These are phyloP conservation scores for Fraxinus floribunda DNA, from an alignment of 305 asterid genomes.

Conservation along the genomic window DNA sequence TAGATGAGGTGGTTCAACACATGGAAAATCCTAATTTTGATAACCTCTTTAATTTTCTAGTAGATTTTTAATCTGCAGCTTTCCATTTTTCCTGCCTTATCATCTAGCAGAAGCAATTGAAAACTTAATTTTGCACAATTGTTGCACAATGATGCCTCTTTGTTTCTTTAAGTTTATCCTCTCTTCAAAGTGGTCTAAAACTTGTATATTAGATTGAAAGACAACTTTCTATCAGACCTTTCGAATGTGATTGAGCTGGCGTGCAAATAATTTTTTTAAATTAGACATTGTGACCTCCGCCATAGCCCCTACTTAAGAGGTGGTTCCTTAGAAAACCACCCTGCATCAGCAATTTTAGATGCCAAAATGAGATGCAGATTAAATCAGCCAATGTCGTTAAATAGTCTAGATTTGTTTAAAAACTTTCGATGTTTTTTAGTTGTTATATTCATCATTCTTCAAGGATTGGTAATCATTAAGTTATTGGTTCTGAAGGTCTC, in stretches of 20 bases:
- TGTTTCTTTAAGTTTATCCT: background rate
- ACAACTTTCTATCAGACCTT: background rate
- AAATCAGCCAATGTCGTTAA: constrained; percentile 16
- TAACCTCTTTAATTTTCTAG: too few species aligned
- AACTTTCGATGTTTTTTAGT: background rate
- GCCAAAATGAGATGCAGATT: constrained; percentile 14
- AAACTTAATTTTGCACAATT: too few species aligned
- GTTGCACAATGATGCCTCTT: background rate
- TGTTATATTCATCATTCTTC: background rate
- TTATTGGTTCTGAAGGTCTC: constrained; percentile 65
- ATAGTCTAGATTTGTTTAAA: constrained; percentile 22
- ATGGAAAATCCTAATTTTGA: too few species aligned
- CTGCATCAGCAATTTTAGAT: background rate
- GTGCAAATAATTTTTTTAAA: background rate
- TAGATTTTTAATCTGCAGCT: too few species aligned
- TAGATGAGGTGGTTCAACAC: too few species aligned
- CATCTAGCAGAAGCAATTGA: too few species aligned
- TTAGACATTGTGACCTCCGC: background rate
- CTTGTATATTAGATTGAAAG: background rate
- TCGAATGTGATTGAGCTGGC: background rate
- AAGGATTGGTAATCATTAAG: constrained; percentile 18
- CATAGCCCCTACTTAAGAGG: background rate
- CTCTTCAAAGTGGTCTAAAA: background rate
- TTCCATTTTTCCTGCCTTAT: too few species aligned
- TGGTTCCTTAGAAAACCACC: background rate